Percentiles rank a stretch among this genome's conserved stretches.
phyloP scores from a whole-genome alignment of 2,329 filamentous ascomycete species.

The Xylaria sp. region DNA sequence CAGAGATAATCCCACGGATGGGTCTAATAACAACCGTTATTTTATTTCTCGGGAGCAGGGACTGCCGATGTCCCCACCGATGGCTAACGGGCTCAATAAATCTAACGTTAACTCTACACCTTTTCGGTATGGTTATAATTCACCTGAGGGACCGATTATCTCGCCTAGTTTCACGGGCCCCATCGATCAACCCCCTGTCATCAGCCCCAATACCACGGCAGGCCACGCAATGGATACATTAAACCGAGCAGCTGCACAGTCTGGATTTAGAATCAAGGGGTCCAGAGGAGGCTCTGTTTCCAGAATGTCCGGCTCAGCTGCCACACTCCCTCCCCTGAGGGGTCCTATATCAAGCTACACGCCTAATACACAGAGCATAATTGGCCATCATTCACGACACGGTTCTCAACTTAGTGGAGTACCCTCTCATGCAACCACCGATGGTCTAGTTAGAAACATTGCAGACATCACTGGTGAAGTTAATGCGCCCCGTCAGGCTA shows the following conservation, averaged over 20 bases:
- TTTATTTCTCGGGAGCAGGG: not conserved
- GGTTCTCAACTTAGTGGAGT: not conserved
- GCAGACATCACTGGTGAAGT: not conserved
- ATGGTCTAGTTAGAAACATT: not conserved
- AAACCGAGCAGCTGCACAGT: constrained; percentile 13
- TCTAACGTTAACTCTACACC: not conserved
- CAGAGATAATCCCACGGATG: not conserved
- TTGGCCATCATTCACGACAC: not conserved
- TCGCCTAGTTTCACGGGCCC: not conserved
- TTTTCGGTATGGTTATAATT: not conserved
- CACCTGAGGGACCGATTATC: not conserved
- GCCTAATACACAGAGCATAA: not conserved
- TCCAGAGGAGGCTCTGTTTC: not conserved
- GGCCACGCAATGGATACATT: not conserved
- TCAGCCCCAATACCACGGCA: not conserved
- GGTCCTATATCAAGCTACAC: not conserved
- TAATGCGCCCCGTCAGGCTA: not conserved
- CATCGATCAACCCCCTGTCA: not conserved
- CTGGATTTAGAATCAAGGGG: not conserved
- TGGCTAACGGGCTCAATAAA: not conserved
- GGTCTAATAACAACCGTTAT: not conserved
- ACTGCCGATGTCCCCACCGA: not conserved
- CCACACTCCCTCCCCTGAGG: not conserved
- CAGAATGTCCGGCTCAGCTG: not conserved
- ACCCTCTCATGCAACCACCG: not conserved